These are phyloP conservation scores for Hymenoscyphus repandus DNA, from an alignment of 2,329 filamentous ascomycete species.

Conservation along the genomic window DNA sequence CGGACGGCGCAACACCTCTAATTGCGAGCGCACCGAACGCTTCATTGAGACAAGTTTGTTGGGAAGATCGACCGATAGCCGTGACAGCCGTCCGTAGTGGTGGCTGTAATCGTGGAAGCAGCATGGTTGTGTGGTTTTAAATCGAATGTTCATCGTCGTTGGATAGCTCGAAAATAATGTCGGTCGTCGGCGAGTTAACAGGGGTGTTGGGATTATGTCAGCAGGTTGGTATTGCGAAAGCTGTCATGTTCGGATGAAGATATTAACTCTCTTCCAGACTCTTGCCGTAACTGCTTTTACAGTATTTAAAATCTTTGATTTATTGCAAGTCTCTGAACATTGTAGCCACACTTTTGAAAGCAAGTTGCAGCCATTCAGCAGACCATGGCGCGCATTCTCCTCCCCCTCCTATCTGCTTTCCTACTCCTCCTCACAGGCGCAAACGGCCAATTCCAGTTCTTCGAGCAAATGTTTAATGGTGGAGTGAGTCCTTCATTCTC, in stretches of 20 bases:
- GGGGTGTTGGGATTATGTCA: neutral
- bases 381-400: constrained; percentile 25
- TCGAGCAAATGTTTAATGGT: constrained; percentile 91
- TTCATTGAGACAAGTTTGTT: constrained; percentile 25
- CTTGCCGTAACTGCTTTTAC: too few relatives aligned
- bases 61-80: constrained; percentile 22
- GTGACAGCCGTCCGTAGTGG: constrained; percentile 37
- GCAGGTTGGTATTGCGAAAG: neutral
- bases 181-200: neutral
- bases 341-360: neutral
- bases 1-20: neutral
- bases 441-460: constrained; percentile 88
- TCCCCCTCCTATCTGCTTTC: constrained; percentile 39
- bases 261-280: neutral
- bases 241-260: neutral
- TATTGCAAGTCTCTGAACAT: neutral
- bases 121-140: constrained; percentile 31
- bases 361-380: neutral
- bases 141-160: constrained; percentile 13
- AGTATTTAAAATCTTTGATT: too few relatives aligned
- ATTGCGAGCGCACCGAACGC: constrained; percentile 25
- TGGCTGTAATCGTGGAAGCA: constrained; percentile 40
- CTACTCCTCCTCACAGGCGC: constrained; percentile 54
- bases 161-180: neutral
- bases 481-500: constrained; percentile 42